Evolutionary conservation across 805 yeast genomes (phyloP), one percentile per base, ranked within the genome.

Genomic region (Kodamaea fukazawae): DNA sequence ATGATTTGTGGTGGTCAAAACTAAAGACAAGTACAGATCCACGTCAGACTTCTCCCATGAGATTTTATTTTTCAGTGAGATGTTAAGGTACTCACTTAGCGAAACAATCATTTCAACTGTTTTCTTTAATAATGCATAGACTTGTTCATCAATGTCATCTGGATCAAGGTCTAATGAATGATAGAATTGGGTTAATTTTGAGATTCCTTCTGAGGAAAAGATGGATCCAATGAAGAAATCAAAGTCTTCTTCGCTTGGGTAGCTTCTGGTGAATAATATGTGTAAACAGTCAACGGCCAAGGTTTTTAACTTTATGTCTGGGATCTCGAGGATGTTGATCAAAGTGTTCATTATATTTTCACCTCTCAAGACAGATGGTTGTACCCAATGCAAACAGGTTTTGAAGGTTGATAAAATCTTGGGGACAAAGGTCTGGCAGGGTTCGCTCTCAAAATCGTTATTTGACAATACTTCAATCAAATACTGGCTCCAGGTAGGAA

Each of bases 81-180:
- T 69, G 47, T 77, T 83, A 43, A 90, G 71, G 53, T 83, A 84
- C 50, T 86, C 95, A 46, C 93, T 84, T 37, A 88, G 65, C 0
- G 89, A 84, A 16, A 93, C 95, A 25, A 90, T 79, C 87, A 91
- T 85, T 57, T 93, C 99, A 4, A 90, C 96, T 11, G 91, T 75
- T 63, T 91, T 91, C 58, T 93, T 93, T 45, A 86, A 65, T 42
- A 91, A 74, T 1, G 95, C 81, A 58, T 93, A 93, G 26, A 78
- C 72, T 41, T 76, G 77, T 51, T 89, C 97, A 53, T 86, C 90
- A 15, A 89, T 72, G 52, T 81, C 86, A 43, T 82, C 81, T 0
- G 86, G 78, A 44, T 78, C 78, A 3, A 81, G 57, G 46, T 79
- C 78, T 37, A 86, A 71, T 27, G 76, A 71, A 18, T 64, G 61